Base-by-base conservation (phyloP, 441 rosid genomes). In the Omphalea diandra region DNA sequence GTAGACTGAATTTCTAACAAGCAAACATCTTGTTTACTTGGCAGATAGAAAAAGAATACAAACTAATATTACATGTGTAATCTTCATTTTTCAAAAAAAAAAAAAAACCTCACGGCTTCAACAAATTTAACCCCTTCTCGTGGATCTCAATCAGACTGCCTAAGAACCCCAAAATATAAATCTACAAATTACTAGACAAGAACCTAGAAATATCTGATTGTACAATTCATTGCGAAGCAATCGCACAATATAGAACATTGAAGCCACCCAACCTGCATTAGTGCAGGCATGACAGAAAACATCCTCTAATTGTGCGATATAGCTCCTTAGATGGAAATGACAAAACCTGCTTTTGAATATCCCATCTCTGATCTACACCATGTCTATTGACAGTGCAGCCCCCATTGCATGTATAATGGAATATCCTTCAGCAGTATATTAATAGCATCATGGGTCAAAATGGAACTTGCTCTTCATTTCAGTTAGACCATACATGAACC, bases 401-500 rank as follows among this genome's bases (percentile, higher is more conserved):
- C 83, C 86, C 99, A 32, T 87, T 89, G 38, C 63, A n/a, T 40
- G 38, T 67, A 43, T 59, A 33, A 24, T 18, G 33, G 33, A 54
- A 46, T n/a, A 55, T 50, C 66, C 60, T 6, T n/a, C n/a, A 9
- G 43, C 22, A 7, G 55, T n/a, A 22, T 61, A 29, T 63, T 31
- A 35, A 24, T 24, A 31, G 20, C 41, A 22, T 29, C 36, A n/a
- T 15, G 29, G 29, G 44, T 46, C 50, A 44, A 35, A 50, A 58
- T 1, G 47, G 2, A 52, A 18, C 20, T 3, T 17, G 64, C 65
- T 65, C 57, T 29, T 63, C 36, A 85, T 59, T 41, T 72, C 59
- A 90, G 76, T 91, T 95, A 46, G 97, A 95, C 98, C 98, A 93
- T 17, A 89, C 97, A 68, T 95, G 99, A 75, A 95, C 92, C 46